Evolutionary conservation across 192 early-diverging fungal genomes (phyloP).

Genomic region (Backusella parvicylindrica): DNA sequence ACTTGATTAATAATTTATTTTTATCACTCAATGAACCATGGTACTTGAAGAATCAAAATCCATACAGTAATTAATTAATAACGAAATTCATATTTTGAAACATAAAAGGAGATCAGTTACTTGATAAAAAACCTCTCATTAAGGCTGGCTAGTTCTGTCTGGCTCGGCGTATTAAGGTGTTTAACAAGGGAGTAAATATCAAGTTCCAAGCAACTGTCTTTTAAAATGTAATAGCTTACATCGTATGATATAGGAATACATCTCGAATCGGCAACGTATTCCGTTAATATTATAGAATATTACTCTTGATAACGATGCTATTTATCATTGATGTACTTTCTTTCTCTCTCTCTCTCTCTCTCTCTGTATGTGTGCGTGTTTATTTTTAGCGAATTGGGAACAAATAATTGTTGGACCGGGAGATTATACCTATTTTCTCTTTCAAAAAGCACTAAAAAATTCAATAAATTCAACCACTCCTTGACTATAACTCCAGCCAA

Average conservation of each 20-base stretch:
- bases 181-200: not conserved
- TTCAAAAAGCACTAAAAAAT: too few relatives aligned
- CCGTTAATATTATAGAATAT: not conserved
- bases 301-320: not conserved
- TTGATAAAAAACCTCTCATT: not conserved
- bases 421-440: too few relatives aligned
- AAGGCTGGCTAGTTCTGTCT: not conserved
- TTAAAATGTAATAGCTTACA: not conserved
- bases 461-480: too few relatives aligned
- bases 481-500: too few relatives aligned
- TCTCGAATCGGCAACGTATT: not conserved
- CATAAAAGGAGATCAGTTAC: not conserved
- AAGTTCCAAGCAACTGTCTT: not conserved
- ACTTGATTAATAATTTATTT: not conserved
- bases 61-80: not conserved
- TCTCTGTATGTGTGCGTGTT: too few relatives aligned
- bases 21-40: not conserved
- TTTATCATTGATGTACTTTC: not conserved
- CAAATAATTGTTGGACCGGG: too few relatives aligned
- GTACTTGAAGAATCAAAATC: not conserved
- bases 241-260: not conserved
- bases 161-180: not conserved
- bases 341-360: not conserved
- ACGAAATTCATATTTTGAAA: not conserved
- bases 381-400: not conserved